Conservation (phyloP, 352 stramenopile species). For the Pythium vanterpoolii region DNA sequence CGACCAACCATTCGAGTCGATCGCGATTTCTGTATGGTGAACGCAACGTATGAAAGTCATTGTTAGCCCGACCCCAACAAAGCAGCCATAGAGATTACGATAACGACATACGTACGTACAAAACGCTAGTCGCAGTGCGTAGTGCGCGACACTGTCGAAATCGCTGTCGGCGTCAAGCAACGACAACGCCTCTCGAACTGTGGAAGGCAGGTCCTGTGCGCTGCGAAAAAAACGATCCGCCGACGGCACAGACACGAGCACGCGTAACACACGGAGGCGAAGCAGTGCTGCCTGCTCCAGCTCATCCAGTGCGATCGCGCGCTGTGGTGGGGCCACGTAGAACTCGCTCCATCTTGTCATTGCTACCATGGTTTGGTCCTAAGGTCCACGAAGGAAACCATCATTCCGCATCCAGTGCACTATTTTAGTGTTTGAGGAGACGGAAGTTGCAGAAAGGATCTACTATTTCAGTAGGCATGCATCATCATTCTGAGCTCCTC, state of each 20-base stretch:
- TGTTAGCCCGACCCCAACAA: too few relatives aligned
- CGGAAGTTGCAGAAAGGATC: neutral
- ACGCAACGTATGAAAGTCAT: too few relatives aligned
- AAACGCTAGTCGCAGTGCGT: conserved; percentile 20
- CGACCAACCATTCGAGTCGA: conserved; percentile 52
- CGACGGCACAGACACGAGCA: conserved; percentile 7
- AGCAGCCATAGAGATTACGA: too few relatives aligned
- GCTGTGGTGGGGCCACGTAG: conserved; percentile 81
- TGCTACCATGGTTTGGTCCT: neutral
- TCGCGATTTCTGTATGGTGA: conserved; percentile 26
- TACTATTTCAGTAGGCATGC: neutral
- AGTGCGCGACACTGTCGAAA: conserved; percentile 21
- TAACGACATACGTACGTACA: conserved; percentile 24
- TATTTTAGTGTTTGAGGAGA: neutral
- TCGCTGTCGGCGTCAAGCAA: conserved; percentile 13
- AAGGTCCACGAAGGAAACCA: too few relatives aligned
- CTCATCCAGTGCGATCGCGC: conserved; percentile 91
- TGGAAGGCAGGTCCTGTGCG: conserved; percentile 10
- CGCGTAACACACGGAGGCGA: conserved; percentile 50
- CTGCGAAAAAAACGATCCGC: conserved; percentile 7
- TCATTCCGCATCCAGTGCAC: neutral
- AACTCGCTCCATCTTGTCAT: conserved; percentile 33
- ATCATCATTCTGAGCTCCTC: neutral
- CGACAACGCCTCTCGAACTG: conserved; percentile 3
- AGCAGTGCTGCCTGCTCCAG: conserved; percentile 88